Base-by-base conservation (phyloP, 2,329 filamentous ascomycete genomes). In the Pseudogymnoascus sp. region DNA sequence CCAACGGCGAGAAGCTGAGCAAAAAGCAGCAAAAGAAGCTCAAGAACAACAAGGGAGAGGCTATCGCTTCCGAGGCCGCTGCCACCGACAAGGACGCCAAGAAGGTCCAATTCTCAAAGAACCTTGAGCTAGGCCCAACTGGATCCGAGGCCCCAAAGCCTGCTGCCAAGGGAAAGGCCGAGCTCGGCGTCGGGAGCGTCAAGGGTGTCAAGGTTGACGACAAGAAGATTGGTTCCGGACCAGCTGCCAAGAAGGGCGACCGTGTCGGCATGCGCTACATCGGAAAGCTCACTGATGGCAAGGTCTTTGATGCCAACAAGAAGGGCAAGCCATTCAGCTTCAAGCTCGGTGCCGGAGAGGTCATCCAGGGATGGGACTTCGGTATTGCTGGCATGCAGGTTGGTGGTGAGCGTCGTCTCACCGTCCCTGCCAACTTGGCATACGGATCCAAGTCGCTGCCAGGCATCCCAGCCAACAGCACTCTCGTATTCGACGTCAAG, bases 291-390 rank as follows among this genome's bases (percentile, higher is more conserved):
- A 85, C 88, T 73, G 89, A 96, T 77, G 92, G 92, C 78, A 96
- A 97, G 81, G 87, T 96, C 69, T 99, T 99, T 73, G 93, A 97
- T 78, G 91, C 92, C 77, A 97, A 99, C 85, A 99, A 97, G 85
- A 97, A 96, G 82, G 95, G 95, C 72, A 93, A 96, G 81, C 93
- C 96, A 63, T 99, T 99, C 81, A 84, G 84, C 69, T 97, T 97
- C 86, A 96, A 93, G 83, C 87, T 96, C 65, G 96, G 95, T 70
- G 86, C 88, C 74, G 93, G 93, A 65, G 91, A 97, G 77, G 96
- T 99, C 72, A 99, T 99, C 82, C 95, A 96, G 84, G 95, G 95
- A 69, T 97, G 95, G 96, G 96, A 99, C 76, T 85, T 97, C 68
- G 95, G 95, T 78, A 81, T 99, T 70, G 83, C 84, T 69, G 96